Percentiles rank a stretch among this genome's conserved stretches.
Conservation (phyloP, 257 asterid genomes). For the Henckelia pumila region DNA sequence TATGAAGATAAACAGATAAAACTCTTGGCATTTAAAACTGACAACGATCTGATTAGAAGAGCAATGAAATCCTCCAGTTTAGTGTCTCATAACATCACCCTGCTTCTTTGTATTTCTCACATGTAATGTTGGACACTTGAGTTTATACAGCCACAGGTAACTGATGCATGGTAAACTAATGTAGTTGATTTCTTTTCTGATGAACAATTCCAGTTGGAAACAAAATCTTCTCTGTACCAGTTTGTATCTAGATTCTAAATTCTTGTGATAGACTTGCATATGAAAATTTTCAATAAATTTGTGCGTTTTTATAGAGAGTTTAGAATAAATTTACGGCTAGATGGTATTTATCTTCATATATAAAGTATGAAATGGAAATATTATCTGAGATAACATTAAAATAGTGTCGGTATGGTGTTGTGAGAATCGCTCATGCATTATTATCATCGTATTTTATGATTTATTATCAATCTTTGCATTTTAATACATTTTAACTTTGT, state of each 20-base stretch:
- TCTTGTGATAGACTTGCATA: too few relatives aligned
- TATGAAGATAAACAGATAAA: not conserved
- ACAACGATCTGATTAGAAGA: slow-evolving; percentile 11
- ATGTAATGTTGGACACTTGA: not conserved
- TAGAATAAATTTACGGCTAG: too few relatives aligned
- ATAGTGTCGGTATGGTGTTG: too few relatives aligned
- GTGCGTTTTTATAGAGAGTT: too few relatives aligned
- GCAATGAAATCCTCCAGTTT: slow-evolving; percentile 5
- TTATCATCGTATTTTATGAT: too few relatives aligned
- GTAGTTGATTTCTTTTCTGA: not conserved
- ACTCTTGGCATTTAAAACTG: slow-evolving; percentile 5
- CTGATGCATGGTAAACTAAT: not conserved
- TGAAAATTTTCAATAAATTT: too few relatives aligned
- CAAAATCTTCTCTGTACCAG: not conserved
- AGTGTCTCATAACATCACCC: slow-evolving; percentile 4
- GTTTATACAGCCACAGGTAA: not conserved
- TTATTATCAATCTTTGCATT: too few relatives aligned
- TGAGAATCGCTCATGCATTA: too few relatives aligned
- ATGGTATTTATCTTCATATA: too few relatives aligned
- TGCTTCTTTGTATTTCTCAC: not conserved
- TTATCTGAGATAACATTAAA: too few relatives aligned
- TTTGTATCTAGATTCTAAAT: not conserved
- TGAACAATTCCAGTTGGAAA: not conserved
- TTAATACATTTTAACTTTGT: too few relatives aligned
- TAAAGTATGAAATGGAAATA: too few relatives aligned